Evolutionary conservation across 441 rosid genomes (phyloP).

Genomic region (Syzygium syzygioides): DNA sequence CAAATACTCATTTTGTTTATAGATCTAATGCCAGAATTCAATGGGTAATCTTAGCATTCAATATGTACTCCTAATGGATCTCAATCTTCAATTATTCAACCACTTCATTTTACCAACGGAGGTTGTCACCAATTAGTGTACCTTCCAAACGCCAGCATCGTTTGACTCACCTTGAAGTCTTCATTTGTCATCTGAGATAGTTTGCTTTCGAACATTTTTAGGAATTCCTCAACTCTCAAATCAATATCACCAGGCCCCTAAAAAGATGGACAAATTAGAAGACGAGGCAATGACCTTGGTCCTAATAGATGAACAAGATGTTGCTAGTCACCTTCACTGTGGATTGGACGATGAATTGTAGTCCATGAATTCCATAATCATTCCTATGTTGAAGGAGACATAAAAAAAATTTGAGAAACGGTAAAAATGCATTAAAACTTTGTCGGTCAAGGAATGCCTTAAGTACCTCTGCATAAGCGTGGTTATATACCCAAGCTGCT

Average conservation of each 20-base stretch:
- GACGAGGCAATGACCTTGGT: neutral
- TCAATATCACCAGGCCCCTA: slow-evolving; percentile 76
- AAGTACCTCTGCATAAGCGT: slow-evolving; percentile 55
- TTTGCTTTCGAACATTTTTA: slow-evolving; percentile 55
- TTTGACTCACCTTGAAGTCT: slow-evolving; percentile 62
- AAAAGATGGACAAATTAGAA: slow-evolving; percentile 1
- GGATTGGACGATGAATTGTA: slow-evolving; percentile 76
- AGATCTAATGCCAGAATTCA: neutral
- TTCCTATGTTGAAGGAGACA: slow-evolving; percentile 28
- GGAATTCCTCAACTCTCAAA: slow-evolving; percentile 69
- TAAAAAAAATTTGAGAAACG: neutral
- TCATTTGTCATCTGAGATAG: slow-evolving; percentile 59
- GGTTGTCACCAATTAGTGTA: neutral
- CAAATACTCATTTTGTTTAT: neutral
- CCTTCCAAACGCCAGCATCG: neutral
- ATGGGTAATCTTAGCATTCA: neutral
- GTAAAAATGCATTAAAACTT: neutral
- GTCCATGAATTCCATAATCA: slow-evolving; percentile 56
- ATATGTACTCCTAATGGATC: neutral
- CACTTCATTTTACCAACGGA: neutral
- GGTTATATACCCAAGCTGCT: slow-evolving; percentile 85
- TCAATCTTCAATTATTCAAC: neutral
- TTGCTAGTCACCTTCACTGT: slow-evolving; percentile 49
- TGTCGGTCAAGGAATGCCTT: neutral
- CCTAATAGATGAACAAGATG: neutral